These are phyloP conservation scores for Phytophthora lateralis DNA, from an alignment of 352 stramenopile species.

Conservation along the genomic window DNA sequence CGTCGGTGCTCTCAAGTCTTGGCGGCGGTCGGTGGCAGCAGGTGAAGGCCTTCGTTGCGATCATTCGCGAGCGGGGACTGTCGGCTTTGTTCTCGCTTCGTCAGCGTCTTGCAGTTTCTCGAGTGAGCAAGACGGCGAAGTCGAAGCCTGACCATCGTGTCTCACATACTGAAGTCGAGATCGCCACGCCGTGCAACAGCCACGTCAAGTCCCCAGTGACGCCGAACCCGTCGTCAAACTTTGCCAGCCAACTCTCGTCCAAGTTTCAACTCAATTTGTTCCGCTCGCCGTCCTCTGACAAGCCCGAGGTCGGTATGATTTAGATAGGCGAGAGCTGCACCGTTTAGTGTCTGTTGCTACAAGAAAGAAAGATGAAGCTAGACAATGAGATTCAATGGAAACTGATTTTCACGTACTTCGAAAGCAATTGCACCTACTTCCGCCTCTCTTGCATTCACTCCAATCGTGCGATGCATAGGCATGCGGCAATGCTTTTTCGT, in stretches of 20 bases:
- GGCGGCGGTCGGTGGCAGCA: slow-evolving; percentile 16
- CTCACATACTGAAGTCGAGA: slow-evolving; percentile 22
- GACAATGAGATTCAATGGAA: no score
- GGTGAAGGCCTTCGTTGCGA: slow-evolving; percentile 15
- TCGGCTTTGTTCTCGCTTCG: slow-evolving; percentile 10
- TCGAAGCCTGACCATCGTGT: slow-evolving; percentile 2
- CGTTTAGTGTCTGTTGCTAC: no score
- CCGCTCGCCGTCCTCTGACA: slow-evolving; percentile 10
- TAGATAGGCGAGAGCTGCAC: slow-evolving; percentile 3
- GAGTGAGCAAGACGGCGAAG: slow-evolving; percentile 1
- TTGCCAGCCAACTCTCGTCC: slow-evolving; percentile 22
- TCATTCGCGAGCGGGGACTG: slow-evolving; percentile 8
- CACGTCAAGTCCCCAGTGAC: slow-evolving; percentile 13
- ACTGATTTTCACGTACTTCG: no score
- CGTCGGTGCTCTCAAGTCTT: slow-evolving; percentile 14
- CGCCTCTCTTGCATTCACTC: no score
- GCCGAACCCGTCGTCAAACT: slow-evolving; percentile 12
- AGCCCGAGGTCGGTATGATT: slow-evolving; percentile 28
- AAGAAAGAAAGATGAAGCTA: neutral
- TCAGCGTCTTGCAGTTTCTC: slow-evolving; percentile 1
- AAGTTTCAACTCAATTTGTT: slow-evolving; percentile 33
- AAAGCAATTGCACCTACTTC: no score
- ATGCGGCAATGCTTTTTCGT: no score
- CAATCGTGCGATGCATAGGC: no score
- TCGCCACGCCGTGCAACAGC: slow-evolving; percentile 20